Percentiles rank a stretch among this genome's conserved stretches.
Conservation (phyloP, 2,329 filamentous ascomycete genomes). For the Penicillium concentricum region DNA sequence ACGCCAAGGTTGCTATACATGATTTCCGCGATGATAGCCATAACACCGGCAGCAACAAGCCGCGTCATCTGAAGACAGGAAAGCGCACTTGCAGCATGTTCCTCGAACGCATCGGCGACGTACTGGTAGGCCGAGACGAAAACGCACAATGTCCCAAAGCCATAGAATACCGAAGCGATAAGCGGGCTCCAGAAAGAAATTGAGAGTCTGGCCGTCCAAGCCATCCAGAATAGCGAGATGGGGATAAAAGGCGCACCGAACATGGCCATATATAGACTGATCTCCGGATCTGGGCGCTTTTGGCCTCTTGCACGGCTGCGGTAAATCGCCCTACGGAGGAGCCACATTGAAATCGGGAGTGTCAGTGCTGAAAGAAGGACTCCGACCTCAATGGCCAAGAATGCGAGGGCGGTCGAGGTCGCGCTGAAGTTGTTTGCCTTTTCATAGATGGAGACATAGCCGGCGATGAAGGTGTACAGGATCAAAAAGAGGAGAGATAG, state of each 20-base stretch:
- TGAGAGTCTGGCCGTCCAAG: constrained; percentile 49
- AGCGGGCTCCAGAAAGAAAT: constrained; percentile 54
- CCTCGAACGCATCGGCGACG: constrained; percentile 57
- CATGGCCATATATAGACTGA: constrained; percentile 55
- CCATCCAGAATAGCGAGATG: constrained; percentile 58
- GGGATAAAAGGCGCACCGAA: constrained; percentile 52
- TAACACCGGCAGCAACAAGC: constrained; percentile 38
- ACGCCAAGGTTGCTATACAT: constrained; percentile 43
- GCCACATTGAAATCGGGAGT: constrained; percentile 48
- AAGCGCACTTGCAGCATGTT: constrained; percentile 50
- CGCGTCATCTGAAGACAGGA: constrained; percentile 43
- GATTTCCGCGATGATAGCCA: constrained; percentile 34
- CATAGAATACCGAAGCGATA: constrained; percentile 51
- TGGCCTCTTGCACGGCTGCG: constrained; percentile 43
- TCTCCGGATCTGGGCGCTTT: constrained; percentile 50
- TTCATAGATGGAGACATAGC: constrained; percentile 52
- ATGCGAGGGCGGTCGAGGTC: constrained; percentile 49
- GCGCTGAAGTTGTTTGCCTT: constrained; percentile 48
- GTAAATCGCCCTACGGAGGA: constrained; percentile 45
- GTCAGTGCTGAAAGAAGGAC: constrained; percentile 38
- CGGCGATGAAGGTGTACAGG: constrained; percentile 39
- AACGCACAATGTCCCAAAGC: constrained; percentile 49
- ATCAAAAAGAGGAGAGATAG: constrained; percentile 33
- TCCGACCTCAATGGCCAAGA: constrained; percentile 49
- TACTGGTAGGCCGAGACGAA: constrained; percentile 56